A percentile compares a stretch with the other conserved stretches of the same genome.
These are phyloP conservation scores for Debaryomyces udenii DNA, from an alignment of 1,139 yeast genomes.

Conservation along the genomic window DNA sequence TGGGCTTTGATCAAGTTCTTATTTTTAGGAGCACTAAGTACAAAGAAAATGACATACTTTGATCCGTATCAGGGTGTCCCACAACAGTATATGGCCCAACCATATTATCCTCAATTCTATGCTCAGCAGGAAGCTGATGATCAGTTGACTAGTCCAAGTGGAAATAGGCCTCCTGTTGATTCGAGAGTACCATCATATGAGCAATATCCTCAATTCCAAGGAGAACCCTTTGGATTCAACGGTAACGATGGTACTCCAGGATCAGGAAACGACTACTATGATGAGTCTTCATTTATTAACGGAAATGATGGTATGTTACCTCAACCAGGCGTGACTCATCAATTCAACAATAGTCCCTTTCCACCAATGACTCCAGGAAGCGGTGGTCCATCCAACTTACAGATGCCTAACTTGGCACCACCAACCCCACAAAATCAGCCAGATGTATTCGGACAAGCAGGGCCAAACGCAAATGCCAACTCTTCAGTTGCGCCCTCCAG, in stretches of 20 bases:
- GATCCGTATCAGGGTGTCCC: conserved; percentile 48
- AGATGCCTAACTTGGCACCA: conserved; percentile 10
- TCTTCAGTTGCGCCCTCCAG: conserved; percentile 64
- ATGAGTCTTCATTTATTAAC: conserved; percentile 26
- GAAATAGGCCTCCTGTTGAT: conserved; percentile 7
- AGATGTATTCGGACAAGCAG: conserved; percentile 10
- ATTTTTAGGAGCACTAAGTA: no score
- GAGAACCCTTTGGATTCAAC: conserved; percentile 15
- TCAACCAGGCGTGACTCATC: conserved; percentile 7
- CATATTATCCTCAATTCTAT: conserved; percentile 39
- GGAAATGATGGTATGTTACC: conserved; percentile 12
- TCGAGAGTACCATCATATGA: conserved; percentile 15
- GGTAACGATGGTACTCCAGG: conserved; percentile 20
- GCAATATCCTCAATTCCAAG: conserved; percentile 22
- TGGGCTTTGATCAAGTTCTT: no score
- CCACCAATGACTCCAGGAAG: conserved; percentile 7
- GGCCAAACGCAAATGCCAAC: conserved; percentile 15
- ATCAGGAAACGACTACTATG: conserved; percentile 28
- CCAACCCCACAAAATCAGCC: conserved; percentile 10
- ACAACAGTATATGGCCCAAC: conserved; percentile 42
- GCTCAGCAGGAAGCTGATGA: conserved; percentile 22
- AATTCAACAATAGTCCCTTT: conserved; percentile 1
- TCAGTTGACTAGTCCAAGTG: conserved; percentile 10
- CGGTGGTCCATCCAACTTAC: conserved; percentile 10
- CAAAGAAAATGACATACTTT: conserved; percentile 41